Evolutionary conservation across 1,284 basidiomycete species (phyloP), one percentile per base, ranked within the genome.

Genomic region (Melampsora abietis-canadensis): DNA sequence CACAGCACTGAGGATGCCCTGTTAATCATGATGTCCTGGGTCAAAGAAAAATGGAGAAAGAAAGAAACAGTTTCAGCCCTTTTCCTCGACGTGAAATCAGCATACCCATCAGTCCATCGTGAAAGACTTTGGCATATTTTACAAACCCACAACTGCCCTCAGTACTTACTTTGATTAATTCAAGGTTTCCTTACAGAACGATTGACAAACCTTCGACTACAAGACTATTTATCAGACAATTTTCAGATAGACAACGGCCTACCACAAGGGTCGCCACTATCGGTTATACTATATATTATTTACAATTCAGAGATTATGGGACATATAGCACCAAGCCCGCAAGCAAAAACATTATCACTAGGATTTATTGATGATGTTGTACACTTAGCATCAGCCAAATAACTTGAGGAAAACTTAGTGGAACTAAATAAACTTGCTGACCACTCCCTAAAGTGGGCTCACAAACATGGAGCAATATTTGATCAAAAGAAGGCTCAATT

Each of bases 51-150:
- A 48, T 48, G 47, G 47, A 48, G 47, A 3, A 48, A 48, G n/a
- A 48, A 48, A 15, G n/a, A 48, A 1, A 48, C 3, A 2, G 47
- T 48, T 15, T 6, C 17, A 34, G 66, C 48, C 0, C 51, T 68
- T 8, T 68, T 60, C 31, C 54, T 68, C 0, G 57, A 68, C 60
- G 67, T 68, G 5, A 68, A 68, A 68, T 59, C 51, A 37, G 67
- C 67, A 0, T 68, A 12, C 30, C 67, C 67, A 40, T 37, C 47
- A 2, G 47, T 48, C 1, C 47, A 48, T 3, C 47, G n/a, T 2
- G 47, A 48, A 21, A 14, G 34, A 17, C 27, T 68, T 17, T 24
- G 44, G 15, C 27, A 68, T 21, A 57, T 15, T 0, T 7, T 68
- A 7, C n/a, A 1, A 37, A 4, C 6, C 2, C 4, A 6, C 14